phyloP scores from a whole-genome alignment of 495 filamentous ascomycete genomes.

The Parmelia sp. region DNA sequence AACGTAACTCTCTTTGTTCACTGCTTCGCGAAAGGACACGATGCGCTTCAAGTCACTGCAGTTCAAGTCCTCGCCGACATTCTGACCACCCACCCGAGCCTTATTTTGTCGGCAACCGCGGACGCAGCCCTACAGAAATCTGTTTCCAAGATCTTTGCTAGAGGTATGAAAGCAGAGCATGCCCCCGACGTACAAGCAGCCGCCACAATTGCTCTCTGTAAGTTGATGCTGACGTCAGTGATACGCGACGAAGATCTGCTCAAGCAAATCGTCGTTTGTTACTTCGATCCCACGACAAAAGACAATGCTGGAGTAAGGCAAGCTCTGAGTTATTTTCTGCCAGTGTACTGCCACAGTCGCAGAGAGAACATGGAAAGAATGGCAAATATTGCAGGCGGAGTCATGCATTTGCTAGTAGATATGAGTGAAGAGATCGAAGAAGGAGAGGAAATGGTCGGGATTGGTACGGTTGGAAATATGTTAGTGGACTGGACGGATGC shows the following conservation, averaged over 20 bases:
- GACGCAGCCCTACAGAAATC: conserved; percentile 48
- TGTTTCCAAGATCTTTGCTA: conserved; percentile 69
- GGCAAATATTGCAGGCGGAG: conserved; percentile 60
- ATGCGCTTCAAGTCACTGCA: conserved; percentile 79
- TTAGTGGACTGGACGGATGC: conserved; percentile 95
- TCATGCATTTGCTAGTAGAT: conserved; percentile 56
- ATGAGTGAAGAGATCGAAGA: conserved; percentile 57
- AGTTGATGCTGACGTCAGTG: conserved; percentile 67
- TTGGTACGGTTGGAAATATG: conserved; percentile 67
- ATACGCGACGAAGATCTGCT: conserved; percentile 64
- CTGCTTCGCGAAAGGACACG: conserved; percentile 89
- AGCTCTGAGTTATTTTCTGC: conserved; percentile 88
- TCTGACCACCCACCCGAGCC: conserved; percentile 73
- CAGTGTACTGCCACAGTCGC: conserved; percentile 84
- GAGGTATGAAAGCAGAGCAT: conserved; percentile 63
- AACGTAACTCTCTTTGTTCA: conserved; percentile 93
- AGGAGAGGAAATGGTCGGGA: conserved; percentile 73
- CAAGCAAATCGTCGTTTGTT: conserved; percentile 72
- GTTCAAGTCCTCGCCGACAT: conserved; percentile 93
- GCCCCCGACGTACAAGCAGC: conserved; percentile 69
- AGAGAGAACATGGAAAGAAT: conserved; percentile 74
- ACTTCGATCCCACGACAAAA: conserved; percentile 82
- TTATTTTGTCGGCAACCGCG: conserved; percentile 49
- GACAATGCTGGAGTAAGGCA: conserved; percentile 84
- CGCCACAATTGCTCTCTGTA: conserved; percentile 75